Conservation (phyloP, 805 yeast species). For the Wickerhamiella domercqiae region DNA sequence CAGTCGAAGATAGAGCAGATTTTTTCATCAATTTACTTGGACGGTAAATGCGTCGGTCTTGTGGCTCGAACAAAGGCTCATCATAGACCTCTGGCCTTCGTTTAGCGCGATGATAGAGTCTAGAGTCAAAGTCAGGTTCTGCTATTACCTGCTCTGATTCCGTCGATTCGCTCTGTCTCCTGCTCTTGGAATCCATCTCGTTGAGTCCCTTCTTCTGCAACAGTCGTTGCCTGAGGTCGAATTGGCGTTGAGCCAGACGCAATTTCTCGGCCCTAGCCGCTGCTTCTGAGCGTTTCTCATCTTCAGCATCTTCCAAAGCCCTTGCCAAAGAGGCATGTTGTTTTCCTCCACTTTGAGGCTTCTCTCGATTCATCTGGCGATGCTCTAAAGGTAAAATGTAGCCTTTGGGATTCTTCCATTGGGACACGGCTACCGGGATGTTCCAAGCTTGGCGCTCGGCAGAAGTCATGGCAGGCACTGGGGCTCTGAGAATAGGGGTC, state of each 20-base stretch:
- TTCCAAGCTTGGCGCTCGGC: constrained; percentile 71
- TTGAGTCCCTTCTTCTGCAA: constrained; percentile 15
- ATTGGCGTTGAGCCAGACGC: constrained; percentile 10
- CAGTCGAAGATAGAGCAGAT: not conserved
- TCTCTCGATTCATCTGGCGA: constrained; percentile 29
- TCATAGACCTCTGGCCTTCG: constrained; percentile 36
- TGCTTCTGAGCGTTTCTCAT: constrained; percentile 42
- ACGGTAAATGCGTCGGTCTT: constrained; percentile 35
- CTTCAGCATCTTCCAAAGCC: constrained; percentile 60
- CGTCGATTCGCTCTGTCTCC: constrained; percentile 33
- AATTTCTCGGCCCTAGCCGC: constrained; percentile 24
- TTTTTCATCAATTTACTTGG: constrained; percentile 19
- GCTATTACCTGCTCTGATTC: constrained; percentile 29
- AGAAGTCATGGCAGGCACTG: constrained; percentile 42
- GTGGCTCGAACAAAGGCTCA: constrained; percentile 39
- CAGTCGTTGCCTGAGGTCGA: constrained; percentile 32
- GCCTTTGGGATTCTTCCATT: constrained; percentile 92
- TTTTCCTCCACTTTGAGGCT: constrained; percentile 32
- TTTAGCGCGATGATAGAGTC: constrained; percentile 37
- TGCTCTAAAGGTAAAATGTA: constrained; percentile 69
- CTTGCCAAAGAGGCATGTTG: constrained; percentile 48
- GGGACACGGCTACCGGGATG: constrained; percentile 82
- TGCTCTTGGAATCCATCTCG: constrained; percentile 32
- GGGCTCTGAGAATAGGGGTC: constrained; percentile 35
- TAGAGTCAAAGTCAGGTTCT: constrained; percentile 44